Base-by-base conservation (phyloP, 2,329 filamentous ascomycete genomes). In the Sclerotinia minor region DNA sequence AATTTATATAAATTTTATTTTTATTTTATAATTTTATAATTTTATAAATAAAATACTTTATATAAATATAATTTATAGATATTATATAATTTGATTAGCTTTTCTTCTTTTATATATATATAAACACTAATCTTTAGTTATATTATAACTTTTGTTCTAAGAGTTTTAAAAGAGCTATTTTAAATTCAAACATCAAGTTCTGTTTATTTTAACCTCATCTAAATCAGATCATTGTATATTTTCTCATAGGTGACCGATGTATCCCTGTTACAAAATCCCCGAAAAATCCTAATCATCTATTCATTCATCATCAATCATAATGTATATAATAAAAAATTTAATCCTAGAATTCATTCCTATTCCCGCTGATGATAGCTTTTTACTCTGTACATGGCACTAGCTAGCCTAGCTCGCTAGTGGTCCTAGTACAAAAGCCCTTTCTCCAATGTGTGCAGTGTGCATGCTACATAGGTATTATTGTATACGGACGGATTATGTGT, bases 211-310 rank as follows among this genome's bases (percentile, higher is more conserved):
- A 60, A 32, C 9, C 57, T 32, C 26, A 35, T 35, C 35, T 15
- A 17, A n/a, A n/a, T 5, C 24, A 45, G 32, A 32, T 32, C 24
- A 29, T 24, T 29, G 21, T 45, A 60, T 44, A 35, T 32, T 35
- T 47, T 47, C 17, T 47, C 24, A 60, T 32, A 47, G 26, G 57
- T 47, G 57, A 44, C 9, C 44, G 47, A 24, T 17, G 44, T 32
- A 60, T 60, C 58, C 58, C 58, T 60, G 58, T 19, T 19, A 24
- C 26, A 35, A 26, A 60, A 49, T 59, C 58, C 58, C 58, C 58
- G 58, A 49, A 32, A 35, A 45, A 35, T 58, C 38, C 38, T 41
- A 29, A 44, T 29, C 41, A 29, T 45, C 38, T n/a, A n/a, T n/a
- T n/a, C 47, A 50, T 50, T 3, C 47, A 58, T 44, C 35, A 54